phyloP scores from a whole-genome alignment of 23 red algal genomes.

The Agarophyton chilense region DNA sequence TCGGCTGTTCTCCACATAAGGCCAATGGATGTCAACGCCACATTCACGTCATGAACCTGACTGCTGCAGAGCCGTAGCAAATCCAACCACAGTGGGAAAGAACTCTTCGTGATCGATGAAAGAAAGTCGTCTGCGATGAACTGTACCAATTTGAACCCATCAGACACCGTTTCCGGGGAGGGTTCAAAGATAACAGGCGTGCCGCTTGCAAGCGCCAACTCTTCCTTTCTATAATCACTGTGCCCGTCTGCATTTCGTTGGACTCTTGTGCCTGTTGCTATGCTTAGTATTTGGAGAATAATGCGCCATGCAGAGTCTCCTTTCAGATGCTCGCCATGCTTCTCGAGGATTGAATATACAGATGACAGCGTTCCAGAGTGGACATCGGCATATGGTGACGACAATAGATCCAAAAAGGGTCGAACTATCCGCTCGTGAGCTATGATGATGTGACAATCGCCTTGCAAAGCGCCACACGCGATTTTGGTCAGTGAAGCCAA shows the following conservation, averaged over 20 bases:
- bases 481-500: slow-evolving; percentile 36
- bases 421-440: slow-evolving; percentile 51
- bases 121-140: slow-evolving; percentile 77
- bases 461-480: slow-evolving; percentile 42
- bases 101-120: slow-evolving; percentile 28
- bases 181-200: neutral
- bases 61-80: slow-evolving; percentile 51
- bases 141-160: slow-evolving; percentile 74
- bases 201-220: neutral
- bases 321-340: slow-evolving; percentile 27
- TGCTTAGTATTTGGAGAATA: slow-evolving; percentile 51
- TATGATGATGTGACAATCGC: neutral
- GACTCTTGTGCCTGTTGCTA: slow-evolving; percentile 7
- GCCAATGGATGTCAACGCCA: slow-evolving; percentile 74
- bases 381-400: slow-evolving; percentile 34
- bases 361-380: slow-evolving; percentile 36
- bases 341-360: slow-evolving; percentile 44
- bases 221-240: neutral
- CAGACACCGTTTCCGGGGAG: slow-evolving; percentile 28
- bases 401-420: slow-evolving; percentile 47
- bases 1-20: slow-evolving; percentile 82
- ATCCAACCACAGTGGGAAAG: slow-evolving; percentile 58
- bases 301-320: slow-evolving; percentile 49
- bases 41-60: slow-evolving; percentile 72
- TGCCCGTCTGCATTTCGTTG: neutral